Percentiles rank a stretch among this genome's conserved stretches.
These are phyloP conservation scores for Triticum turgidum DNA, from an alignment of 176 grass and related monocot genomes.

Conservation along the genomic window DNA sequence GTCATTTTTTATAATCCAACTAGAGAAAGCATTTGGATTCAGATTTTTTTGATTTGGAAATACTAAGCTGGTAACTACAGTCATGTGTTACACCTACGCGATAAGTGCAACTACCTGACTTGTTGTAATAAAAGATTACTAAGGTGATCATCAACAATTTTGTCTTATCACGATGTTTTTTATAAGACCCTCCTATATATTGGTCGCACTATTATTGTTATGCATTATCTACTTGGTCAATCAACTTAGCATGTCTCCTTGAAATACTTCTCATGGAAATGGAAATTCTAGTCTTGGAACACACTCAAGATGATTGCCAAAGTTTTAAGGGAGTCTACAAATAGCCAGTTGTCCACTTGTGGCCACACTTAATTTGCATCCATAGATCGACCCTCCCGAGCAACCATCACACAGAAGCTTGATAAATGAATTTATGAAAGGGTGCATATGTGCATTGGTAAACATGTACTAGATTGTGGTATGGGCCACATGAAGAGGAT, in stretches of 20 bases:
- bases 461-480: neutral
- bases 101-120: neutral
- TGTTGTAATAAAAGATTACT: neutral
- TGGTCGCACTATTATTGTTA: neutral
- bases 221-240: neutral
- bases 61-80: neutral
- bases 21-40: too few species aligned
- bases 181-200: neutral
- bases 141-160: neutral
- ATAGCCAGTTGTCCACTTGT: neutral
- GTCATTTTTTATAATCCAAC: too few species aligned
- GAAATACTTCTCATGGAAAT: neutral
- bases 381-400: neutral
- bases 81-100: neutral
- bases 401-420: neutral
- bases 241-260: neutral
- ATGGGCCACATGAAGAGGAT: neutral
- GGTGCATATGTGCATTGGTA: neutral
- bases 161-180: neutral
- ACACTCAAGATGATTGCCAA: neutral
- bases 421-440: neutral
- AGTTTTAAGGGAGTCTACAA: neutral
- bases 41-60: neutral
- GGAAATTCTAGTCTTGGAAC: neutral
- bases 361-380: neutral